These are phyloP conservation scores for Globisporangium rhizosaccharum DNA, from an alignment of 352 stramenopile genomes.

Conservation along the genomic window DNA sequence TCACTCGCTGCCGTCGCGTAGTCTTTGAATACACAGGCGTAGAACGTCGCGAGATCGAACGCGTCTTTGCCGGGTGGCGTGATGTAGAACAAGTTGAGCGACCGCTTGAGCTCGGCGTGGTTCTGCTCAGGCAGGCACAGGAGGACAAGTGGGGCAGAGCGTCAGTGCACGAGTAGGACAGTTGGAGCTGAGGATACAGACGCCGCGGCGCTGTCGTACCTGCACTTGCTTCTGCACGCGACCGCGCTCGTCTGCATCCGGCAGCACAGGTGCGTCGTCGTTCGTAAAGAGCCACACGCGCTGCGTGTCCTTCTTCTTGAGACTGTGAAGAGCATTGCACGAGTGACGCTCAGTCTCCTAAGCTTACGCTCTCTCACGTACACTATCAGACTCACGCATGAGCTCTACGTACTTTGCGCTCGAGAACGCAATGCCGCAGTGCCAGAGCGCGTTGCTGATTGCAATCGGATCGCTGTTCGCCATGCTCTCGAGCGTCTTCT, in stretches of 20 bases:
- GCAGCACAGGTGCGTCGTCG: constrained; percentile 43
- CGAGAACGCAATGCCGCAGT: constrained; percentile 76
- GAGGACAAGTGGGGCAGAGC: background rate
- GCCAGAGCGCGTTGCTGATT: constrained; percentile 82
- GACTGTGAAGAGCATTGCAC: constrained; percentile 17
- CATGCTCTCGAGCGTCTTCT: constrained; percentile 49
- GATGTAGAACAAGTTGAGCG: constrained; percentile 78
- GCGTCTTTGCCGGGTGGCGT: constrained; percentile 36
- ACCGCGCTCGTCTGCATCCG: constrained; percentile 52
- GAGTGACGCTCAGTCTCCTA: background rate
- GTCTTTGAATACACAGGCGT: constrained; percentile 63
- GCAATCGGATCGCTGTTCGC: constrained; percentile 47
- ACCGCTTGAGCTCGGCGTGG: constrained; percentile 71
- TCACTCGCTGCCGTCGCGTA: constrained; percentile 24
- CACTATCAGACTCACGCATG: background rate
- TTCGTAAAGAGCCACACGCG: constrained; percentile 87
- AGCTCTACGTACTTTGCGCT: constrained; percentile 52
- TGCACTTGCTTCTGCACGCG: constrained; percentile 76
- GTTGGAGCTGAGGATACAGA: background rate
- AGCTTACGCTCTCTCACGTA: background rate
- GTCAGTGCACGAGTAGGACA: background rate
- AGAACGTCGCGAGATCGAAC: constrained; percentile 63
- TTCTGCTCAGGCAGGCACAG: constrained; percentile 25
- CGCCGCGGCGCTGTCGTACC: constrained; percentile 12
- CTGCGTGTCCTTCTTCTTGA: constrained; percentile 85